A percentile compares a stretch with the other conserved stretches of the same genome.
Conservation (phyloP, 192 early-diverging fungal species). For the Geranomyces michiganensis region DNA sequence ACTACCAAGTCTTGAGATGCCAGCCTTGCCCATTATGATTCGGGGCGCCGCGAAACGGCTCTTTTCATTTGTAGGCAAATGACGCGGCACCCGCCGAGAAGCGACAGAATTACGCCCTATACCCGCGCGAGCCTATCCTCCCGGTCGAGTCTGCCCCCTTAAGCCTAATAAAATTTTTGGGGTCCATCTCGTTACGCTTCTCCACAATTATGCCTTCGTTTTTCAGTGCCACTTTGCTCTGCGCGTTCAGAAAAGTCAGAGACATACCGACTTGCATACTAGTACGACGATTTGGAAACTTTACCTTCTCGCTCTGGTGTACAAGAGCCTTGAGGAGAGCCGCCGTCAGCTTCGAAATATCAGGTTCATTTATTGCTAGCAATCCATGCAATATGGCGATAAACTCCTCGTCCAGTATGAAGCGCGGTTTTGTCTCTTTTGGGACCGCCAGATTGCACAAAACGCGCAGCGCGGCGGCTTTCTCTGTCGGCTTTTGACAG, state of each 20-base stretch:
- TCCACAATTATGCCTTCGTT: background rate
- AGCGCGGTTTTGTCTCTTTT: slow-evolving; percentile 46
- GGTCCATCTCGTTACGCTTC: too few relatives aligned
- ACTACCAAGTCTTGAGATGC: too few relatives aligned
- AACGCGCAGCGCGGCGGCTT: slow-evolving; percentile 24
- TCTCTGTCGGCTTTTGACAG: background rate
- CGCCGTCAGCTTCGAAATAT: slow-evolving; percentile 22
- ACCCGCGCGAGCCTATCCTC: too few relatives aligned
- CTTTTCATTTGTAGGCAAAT: too few relatives aligned
- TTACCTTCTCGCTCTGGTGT: slow-evolving; percentile 46
- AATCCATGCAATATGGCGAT: slow-evolving; percentile 6
- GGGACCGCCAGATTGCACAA: slow-evolving; percentile 36
- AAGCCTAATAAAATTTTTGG: too few relatives aligned
- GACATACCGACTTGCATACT: background rate
- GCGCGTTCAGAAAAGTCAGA: background rate
- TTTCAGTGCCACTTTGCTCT: slow-evolving; percentile 3
- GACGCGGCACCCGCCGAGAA: too few relatives aligned
- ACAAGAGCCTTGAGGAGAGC: slow-evolving; percentile 37
- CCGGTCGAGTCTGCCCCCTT: too few relatives aligned
- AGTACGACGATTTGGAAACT: background rate
- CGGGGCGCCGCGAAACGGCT: too few relatives aligned
- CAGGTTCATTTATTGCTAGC: slow-evolving; percentile 11
- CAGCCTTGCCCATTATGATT: too few relatives aligned
- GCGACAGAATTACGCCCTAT: too few relatives aligned
- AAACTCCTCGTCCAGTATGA: slow-evolving; percentile 36